phyloP scores from a whole-genome alignment of 306 rosid species.

The Acmispon strigosus region DNA sequence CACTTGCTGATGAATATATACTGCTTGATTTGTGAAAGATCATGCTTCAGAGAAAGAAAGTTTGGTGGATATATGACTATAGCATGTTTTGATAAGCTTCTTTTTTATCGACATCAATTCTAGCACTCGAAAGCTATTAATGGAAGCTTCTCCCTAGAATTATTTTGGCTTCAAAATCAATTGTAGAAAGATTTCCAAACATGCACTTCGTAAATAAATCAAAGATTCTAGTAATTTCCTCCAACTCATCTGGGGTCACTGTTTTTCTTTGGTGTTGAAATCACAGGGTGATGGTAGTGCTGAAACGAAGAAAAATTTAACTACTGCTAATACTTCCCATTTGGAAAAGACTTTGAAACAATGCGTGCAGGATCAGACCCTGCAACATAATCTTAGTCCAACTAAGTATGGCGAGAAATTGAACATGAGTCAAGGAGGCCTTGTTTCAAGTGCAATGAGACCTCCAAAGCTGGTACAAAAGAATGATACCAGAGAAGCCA shows the following conservation, averaged over 20 bases:
- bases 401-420: slow-evolving; percentile 12
- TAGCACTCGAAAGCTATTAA: too few relatives aligned
- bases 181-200: too few relatives aligned
- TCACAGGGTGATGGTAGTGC: slow-evolving; percentile 26
- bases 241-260: not conserved
- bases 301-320: slow-evolving; percentile 9
- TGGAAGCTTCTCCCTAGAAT: too few relatives aligned
- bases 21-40: not conserved
- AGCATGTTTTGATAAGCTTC: too few relatives aligned
- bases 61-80: not conserved
- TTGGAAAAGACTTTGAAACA: slow-evolving; percentile 18
- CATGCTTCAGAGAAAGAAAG: not conserved
- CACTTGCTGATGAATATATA: not conserved
- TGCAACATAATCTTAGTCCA: slow-evolving; percentile 18
- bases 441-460: not conserved
- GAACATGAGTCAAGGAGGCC: slow-evolving; percentile 13
- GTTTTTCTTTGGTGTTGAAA: slow-evolving; percentile 15
- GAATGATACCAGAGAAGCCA: slow-evolving; percentile 6
- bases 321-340: not conserved
- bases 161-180: too few relatives aligned
- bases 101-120: too few relatives aligned
- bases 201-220: not conserved
- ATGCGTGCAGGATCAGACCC: slow-evolving; percentile 5
- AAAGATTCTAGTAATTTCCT: not conserved
- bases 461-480: slow-evolving; percentile 9